Base-by-base conservation (phyloP, 1,139 yeast genomes). In the Petasospora fabianii region DNA sequence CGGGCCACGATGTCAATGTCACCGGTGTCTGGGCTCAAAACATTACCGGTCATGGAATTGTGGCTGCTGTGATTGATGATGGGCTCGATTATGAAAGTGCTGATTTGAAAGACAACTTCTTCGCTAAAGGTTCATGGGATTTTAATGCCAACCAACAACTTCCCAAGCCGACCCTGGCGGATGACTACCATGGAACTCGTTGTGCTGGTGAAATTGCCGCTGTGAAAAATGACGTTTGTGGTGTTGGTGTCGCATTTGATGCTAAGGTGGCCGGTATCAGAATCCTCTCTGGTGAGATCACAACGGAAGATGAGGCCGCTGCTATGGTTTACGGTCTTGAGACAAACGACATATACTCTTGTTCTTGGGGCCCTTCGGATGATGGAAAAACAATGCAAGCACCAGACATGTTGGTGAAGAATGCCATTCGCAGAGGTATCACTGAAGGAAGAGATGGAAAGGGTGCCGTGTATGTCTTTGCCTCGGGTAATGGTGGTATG, bases 321-420 rank as follows among this genome's bases (percentile, higher is more conserved):
- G 85, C 97, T 1, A 66, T 94, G 69, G 71, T 84, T 31, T 84
- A 83, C 61, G 94, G 81, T 0, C 68, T 84, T 53, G 90, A 86
- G 45, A 71, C 73, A 10, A 92, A 92, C 59, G 96, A 90, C 60
- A 92, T 94, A 28, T 94, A 87, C 61, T 86, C 96, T 4, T 94
- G 99, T 61, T 87, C 96, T 5, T 94, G 99, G 99, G 99, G 99
- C 3, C 99, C 99, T 1, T 76, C 90, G 2, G 99, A 94, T 60
- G 85, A 90, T 59, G 99, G 98, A 0, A 70, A 62, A 45, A 77
- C 96, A 0, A 76, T 92, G 70, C 87, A 86, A 34, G 95, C 77
- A 6, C 98, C 98, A 0, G 86, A 87, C 19, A 59, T 66, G 27
- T 55, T 90, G 26, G 96, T 92, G 10, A 75, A 77, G 53, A 78